phyloP scores from a whole-genome alignment of 768 basidiomycete species.

The Leccinum imitatum region DNA sequence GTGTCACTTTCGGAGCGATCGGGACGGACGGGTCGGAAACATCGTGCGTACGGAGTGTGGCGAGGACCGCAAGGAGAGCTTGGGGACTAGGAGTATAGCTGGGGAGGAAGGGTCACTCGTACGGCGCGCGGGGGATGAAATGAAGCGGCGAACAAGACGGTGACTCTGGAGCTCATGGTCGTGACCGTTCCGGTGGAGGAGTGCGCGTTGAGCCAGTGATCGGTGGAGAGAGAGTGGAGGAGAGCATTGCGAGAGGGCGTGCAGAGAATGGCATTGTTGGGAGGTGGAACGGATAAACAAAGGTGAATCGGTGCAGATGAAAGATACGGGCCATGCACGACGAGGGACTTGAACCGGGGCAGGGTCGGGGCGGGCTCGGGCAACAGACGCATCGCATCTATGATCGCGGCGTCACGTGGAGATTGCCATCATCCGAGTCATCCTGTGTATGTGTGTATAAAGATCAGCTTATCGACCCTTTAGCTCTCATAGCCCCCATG shows the following conservation, averaged over 20 bases:
- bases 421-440: not conserved
- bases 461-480: conserved; percentile 1
- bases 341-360: conserved; percentile 57
- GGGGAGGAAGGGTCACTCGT: conserved; percentile 12
- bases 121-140: conserved; percentile 3
- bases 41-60: conserved; percentile 42
- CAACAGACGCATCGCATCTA: conserved; percentile 36
- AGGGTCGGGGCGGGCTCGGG: conserved; percentile 43
- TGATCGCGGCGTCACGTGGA: conserved; percentile 22
- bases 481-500: conserved; percentile 10
- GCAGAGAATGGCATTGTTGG: conserved; percentile 45
- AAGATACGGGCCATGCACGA: conserved; percentile 63
- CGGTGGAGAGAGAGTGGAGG: conserved; percentile 44
- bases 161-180: conserved; percentile 42
- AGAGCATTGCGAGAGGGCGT: conserved; percentile 52
- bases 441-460: conserved; percentile 21
- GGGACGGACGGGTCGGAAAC: conserved; percentile 19
- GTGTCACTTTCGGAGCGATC: conserved; percentile 33
- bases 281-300: conserved; percentile 46
- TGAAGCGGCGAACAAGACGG: conserved; percentile 51
- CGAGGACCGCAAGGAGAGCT: conserved; percentile 53
- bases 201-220: conserved; percentile 40
- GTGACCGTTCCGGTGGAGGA: conserved; percentile 40
- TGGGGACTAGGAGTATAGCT: conserved; percentile 66
- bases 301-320: conserved; percentile 71